Evolutionary conservation across 2,329 filamentous ascomycete species (phyloP).

Genomic region (Penicillium carneum): DNA sequence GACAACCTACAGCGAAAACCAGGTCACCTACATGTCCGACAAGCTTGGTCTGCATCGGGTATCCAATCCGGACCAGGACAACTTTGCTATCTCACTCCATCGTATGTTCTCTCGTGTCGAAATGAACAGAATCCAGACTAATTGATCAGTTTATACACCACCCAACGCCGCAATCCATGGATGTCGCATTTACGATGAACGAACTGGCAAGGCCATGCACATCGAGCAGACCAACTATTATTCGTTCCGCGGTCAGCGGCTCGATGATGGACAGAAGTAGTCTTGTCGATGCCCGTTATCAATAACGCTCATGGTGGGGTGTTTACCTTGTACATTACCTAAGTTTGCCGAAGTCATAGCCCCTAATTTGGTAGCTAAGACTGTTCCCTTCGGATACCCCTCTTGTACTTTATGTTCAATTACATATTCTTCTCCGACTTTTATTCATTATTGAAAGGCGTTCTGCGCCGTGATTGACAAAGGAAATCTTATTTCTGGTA

Average conservation of each 20-base stretch:
- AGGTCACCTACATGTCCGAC: constrained; percentile 91
- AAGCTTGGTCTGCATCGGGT: constrained; percentile 84
- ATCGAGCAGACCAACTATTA: constrained; percentile 75
- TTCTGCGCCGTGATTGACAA: background rate
- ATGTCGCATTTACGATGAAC: constrained; percentile 80
- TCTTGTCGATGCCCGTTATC: constrained; percentile 1
- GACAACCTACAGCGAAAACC: constrained; percentile 71
- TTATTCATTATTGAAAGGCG: background rate
- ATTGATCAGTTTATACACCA: constrained; percentile 73
- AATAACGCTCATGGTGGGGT: background rate
- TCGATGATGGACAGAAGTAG: constrained; percentile 28
- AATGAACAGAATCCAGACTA: constrained; percentile 5
- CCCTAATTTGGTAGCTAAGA: background rate
- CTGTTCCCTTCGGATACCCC: background rate
- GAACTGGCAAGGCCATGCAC: constrained; percentile 76
- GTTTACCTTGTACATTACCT: background rate
- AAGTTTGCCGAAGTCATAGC: background rate
- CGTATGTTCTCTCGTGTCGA: constrained; percentile 54
- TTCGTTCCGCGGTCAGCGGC: constrained; percentile 62
- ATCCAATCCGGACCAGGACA: constrained; percentile 72
- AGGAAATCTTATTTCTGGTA: background rate
- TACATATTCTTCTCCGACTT: background rate
- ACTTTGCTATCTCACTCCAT: constrained; percentile 85
- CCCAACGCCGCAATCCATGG: constrained; percentile 85
- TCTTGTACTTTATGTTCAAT: constrained; percentile 8